Evolutionary conservation across 768 basidiomycete species (phyloP).

Genomic region (Pulveroboletus sp.): DNA sequence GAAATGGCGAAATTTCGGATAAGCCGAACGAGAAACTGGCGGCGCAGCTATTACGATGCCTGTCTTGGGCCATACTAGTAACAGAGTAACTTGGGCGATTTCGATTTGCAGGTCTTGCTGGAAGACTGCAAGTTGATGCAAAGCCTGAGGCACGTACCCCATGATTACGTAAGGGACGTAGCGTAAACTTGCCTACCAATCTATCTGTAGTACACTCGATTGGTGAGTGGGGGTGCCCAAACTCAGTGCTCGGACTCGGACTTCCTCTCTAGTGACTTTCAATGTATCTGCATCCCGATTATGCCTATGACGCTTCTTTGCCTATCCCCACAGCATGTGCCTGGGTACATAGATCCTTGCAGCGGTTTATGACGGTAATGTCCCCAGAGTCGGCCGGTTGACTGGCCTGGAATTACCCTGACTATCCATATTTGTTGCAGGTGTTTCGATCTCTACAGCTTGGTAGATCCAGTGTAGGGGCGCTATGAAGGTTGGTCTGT

Average conservation of each 20-base stretch:
- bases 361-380: not conserved
- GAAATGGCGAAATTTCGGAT: conserved; percentile 17
- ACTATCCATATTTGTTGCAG: not conserved
- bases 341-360: not conserved
- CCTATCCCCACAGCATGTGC: not conserved
- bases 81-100: conserved; percentile 1
- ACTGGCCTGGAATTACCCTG: too few species aligned
- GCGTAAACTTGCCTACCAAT: too few species aligned
- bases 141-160: not conserved
- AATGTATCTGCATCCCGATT: not conserved
- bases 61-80: too few species aligned
- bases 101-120: conserved; percentile 1
- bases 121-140: not conserved
- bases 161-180: conserved; percentile 23
- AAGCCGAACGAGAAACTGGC: conserved; percentile 8
- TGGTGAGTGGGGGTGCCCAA: too few species aligned
- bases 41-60: conserved; percentile 8
- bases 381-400: too few species aligned
- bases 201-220: too few species aligned
- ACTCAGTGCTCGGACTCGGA: too few species aligned
- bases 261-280: not conserved
- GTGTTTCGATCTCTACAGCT: conserved; percentile 17
- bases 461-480: conserved; percentile 17
- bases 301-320: not conserved
- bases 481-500: not conserved